Base-by-base conservation (phyloP, 2,329 filamentous ascomycete species). In the Aspergillus sp. region DNA sequence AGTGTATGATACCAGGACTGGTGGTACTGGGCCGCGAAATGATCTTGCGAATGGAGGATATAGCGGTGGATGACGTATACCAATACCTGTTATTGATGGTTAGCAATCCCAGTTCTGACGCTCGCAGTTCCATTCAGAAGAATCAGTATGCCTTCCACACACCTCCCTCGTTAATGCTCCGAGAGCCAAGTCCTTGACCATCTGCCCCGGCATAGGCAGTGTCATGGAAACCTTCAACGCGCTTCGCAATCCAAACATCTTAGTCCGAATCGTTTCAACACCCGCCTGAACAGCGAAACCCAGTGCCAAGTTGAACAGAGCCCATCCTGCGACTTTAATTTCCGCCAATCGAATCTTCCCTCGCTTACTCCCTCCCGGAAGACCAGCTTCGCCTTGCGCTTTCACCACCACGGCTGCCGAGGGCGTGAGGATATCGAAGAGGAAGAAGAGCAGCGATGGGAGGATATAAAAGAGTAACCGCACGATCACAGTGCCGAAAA, bases 51-150 rank as follows among this genome's bases (percentile, higher is more conserved):
- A 67, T 94, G 88, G 6, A 95, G 75, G 28, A 84, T 49, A 59
- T 78, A 78, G 44, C 85, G 82, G 68, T 94, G 88, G 54, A 88
- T 74, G 56, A 81, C 77, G 64, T 94, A 95, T 48, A 55, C 49
- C 4, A 65, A 41, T 30, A 62, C 48, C 64, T 68, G 46, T 28
- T 33, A 35, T 3, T 29, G 28, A 26, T 47, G 7, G 35, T 8
- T n/a, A 39, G 35, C 19, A 8, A 6, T 4, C 30, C 40, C 4
- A 5, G 4, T 42, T 42, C 40, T 8, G 28, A 10, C 10, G 5
- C 19, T 19, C 19, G 1, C 19, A 12, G 9, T 27, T 27, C 9
- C n/a, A 10, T 28, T 9, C 4, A 28, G 7, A 39, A 28, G 7
- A 5, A 39, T 4, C 9, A 28, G 27, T 27, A 9, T 27, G 48